Evolutionary conservation across 441 rosid species (phyloP), one percentile per base, ranked within the genome.

Genomic region (Isatis lusitanica): DNA sequence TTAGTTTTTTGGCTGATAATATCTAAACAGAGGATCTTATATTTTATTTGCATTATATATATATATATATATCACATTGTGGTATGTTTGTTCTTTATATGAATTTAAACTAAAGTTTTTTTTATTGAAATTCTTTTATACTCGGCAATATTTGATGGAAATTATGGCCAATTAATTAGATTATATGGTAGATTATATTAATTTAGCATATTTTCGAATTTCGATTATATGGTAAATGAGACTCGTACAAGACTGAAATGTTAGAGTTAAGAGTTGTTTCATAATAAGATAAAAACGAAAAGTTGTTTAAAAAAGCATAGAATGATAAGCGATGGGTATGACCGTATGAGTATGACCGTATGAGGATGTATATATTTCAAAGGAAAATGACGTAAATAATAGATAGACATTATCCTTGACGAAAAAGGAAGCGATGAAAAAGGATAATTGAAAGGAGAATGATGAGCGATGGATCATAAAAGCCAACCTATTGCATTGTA

Each of bases 401-500:
- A 7, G 39, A 38, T 64, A 16, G 31, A 59, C 15, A 66, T 74
- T 66, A 66, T 74, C 68, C 18, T 59, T 28, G 28, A 58, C 9
- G 31, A 28, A 30, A 40, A 47, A 17, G 17, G 24, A 12, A 24
- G 15, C 2, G 24, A 52, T 30, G 56, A 39, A 50, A 26, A 36
- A 36, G 0, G 24, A 46, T 33, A 48, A 26, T 31, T 33, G 53
- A 61, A 68, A 51, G 21, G 60, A 68, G 9, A 51, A 15, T 43
- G 63, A 64, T 33, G 1, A 55, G 47, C 53, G 64, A 60, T 68
- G 53, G 65, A 68, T 62, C 74, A 53, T 43, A 74, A 75, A 75
- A 68, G 70, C 66, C 79, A 69, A 69, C 70, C 51, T 59, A 63
- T 75, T 16, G 44, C 51, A 50, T 66, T 66, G 3, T 59, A 67